These are phyloP conservation scores for Murraya koenigii DNA, from an alignment of 345 rosid species.

Conservation along the genomic window DNA sequence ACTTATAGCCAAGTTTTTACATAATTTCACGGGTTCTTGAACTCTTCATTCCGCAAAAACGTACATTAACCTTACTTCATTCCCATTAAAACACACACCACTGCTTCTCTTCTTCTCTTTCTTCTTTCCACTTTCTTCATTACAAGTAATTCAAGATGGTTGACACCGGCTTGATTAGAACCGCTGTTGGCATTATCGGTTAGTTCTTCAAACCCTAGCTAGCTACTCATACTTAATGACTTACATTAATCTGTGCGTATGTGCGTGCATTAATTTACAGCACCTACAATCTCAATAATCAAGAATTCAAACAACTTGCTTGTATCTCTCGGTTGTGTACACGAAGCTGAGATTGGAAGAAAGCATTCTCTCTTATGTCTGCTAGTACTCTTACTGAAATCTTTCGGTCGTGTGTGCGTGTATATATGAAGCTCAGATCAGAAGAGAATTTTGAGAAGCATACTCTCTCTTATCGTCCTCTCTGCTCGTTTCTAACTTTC, in stretches of 20 bases:
- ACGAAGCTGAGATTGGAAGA: too few relatives aligned
- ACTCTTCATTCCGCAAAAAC: background rate
- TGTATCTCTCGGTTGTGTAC: too few relatives aligned
- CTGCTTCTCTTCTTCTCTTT: background rate
- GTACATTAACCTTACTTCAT: background rate
- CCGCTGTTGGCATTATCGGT: constrained; percentile 63
- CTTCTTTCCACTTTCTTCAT: background rate
- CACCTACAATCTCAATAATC: too few relatives aligned
- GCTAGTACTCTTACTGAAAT: too few relatives aligned
- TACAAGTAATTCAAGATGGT: constrained; percentile 16
- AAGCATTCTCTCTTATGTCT: too few relatives aligned
- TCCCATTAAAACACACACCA: background rate
- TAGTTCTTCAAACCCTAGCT: constrained; percentile 12
- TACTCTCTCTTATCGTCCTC: too few relatives aligned
- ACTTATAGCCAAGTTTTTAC: background rate
- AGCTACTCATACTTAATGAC: too few relatives aligned
- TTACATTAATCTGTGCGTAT: too few relatives aligned
- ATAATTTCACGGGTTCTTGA: background rate
- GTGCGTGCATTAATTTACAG: too few relatives aligned
- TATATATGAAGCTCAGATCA: background rate
- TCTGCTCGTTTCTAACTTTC: background rate
- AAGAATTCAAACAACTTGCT: too few relatives aligned
- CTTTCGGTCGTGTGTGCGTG: too few relatives aligned
- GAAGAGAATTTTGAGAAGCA: too few relatives aligned
- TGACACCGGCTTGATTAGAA: constrained; percentile 28